A percentile compares a stretch with the other conserved stretches of the same genome.
These are phyloP conservation scores for Amphicarpaea edgeworthii DNA, from an alignment of 306 rosid genomes.

Conservation along the genomic window DNA sequence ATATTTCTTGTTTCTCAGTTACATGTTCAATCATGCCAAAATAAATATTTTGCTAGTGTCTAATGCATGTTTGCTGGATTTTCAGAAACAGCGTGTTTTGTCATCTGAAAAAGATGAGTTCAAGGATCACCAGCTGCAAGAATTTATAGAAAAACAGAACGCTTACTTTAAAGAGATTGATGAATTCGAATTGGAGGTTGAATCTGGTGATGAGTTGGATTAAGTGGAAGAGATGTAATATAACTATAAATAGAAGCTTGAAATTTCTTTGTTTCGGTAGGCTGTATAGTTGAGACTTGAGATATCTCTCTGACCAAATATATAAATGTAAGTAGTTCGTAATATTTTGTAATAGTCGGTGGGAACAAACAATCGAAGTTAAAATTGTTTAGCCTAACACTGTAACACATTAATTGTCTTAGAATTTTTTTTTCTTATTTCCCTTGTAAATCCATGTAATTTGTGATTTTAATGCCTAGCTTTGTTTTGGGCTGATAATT, in stretches of 20 bases:
- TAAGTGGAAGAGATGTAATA: slow-evolving; percentile 37
- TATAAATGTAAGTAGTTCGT: slow-evolving; percentile 32
- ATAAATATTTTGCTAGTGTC: slow-evolving; percentile 42
- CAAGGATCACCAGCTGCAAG: slow-evolving; percentile 50
- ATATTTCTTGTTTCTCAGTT: background rate
- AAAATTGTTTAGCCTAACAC: slow-evolving; percentile 4
- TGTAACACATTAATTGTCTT: background rate
- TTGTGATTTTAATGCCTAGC: background rate
- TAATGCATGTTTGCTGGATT: slow-evolving; percentile 41
- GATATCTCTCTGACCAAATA: slow-evolving; percentile 33
- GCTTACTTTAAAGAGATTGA: slow-evolving; percentile 73
- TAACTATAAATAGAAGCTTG: slow-evolving; percentile 39
- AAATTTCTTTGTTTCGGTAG: slow-evolving; percentile 19
- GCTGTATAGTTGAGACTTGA: slow-evolving; percentile 57
- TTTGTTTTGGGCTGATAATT: background rate
- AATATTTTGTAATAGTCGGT: slow-evolving; percentile 8
- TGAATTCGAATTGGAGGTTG: slow-evolving; percentile 69
- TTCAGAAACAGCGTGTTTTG: slow-evolving; percentile 57
- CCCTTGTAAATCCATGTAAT: slow-evolving; percentile 16
- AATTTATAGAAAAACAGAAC: slow-evolving; percentile 61
- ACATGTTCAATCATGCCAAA: background rate
- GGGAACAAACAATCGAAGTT: slow-evolving; percentile 2
- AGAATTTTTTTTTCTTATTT: background rate
- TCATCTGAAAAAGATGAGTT: slow-evolving; percentile 35
- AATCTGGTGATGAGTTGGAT: slow-evolving; percentile 54